Base-by-base conservation (phyloP, 2,329 filamentous ascomycete genomes). In the Colletotrichum sp. region DNA sequence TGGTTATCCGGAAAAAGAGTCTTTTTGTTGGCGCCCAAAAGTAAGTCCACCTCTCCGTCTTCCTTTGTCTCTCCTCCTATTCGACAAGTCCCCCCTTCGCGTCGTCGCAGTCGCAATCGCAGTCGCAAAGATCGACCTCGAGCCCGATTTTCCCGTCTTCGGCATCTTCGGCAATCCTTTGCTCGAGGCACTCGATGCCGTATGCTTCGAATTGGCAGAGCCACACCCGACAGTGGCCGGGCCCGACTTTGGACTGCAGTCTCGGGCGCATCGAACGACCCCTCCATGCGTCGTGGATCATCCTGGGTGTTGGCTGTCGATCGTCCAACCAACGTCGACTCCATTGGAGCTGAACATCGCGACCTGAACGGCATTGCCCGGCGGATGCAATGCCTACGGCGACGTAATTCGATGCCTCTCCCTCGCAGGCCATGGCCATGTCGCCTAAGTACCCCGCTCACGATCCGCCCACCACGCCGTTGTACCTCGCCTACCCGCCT, bases 21-120 rank as follows among this genome's bases (percentile, higher is more conserved):
- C 72, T 79, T 77, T 85, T 87, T 87, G 83, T 85, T 86, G 87
- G 87, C 87, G 87, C 87, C 83, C 84, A 89, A 89, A 89, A 89
- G 88, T 89, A 84, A 89, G 88, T 89, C 18, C 30, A 48, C 57
- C 28, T n/a, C 8, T 9, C 9, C 26, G 8, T 78, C 79, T 77
- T 60, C 79, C 67, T 79, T 79, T 78, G 72, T 72, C 58, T 61
- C 28, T 77, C 64, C 67, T 71, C 74, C 63, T 61, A 57, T 61
- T 71, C 65, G 69, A 61, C 64, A 74, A 32, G 8, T 2, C n/a
- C 34, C 63, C 52, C 16, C 36, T 32, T 74, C 74, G 74, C 43
- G 67, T 68, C 10, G 26, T 72, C 72, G 68, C 68, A 67, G 65
- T 72, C 70, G 64, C 63, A 67, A 16, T 61, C 67, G 72, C 61